Evolutionary conservation across 169 alveolate species (phyloP).

Genomic region (Babesia ovis): DNA sequence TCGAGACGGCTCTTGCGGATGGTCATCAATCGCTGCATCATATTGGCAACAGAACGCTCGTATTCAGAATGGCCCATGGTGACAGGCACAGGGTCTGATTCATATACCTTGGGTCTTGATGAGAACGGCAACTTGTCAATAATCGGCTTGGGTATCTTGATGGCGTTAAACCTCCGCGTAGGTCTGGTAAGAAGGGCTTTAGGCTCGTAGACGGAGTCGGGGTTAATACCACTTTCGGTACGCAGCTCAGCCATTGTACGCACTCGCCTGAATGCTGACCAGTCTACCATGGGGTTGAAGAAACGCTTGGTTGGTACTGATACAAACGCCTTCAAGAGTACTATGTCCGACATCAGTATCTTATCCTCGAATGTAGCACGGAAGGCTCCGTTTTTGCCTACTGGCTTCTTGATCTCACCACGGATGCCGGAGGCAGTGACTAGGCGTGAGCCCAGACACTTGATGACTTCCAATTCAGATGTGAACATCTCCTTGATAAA

Average conservation of each 20-base stretch:
- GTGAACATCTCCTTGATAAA: constrained; percentile 97
- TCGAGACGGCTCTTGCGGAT: constrained; percentile 61
- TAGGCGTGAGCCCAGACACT: constrained; percentile 95
- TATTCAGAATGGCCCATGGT: constrained; percentile 54
- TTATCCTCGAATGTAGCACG: constrained; percentile 99
- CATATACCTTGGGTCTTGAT: constrained; percentile 78
- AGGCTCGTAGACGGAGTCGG: constrained; percentile 83
- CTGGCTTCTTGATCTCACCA: constrained; percentile 96
- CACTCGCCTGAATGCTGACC: constrained; percentile 76
- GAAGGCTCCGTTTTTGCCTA: constrained; percentile 91
- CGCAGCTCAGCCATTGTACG: constrained; percentile 88
- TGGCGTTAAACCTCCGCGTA: constrained; percentile 80
- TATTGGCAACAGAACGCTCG: constrained; percentile 36
- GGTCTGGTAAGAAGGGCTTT: constrained; percentile 81
- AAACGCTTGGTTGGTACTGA: constrained; percentile 85
- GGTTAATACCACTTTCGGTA: constrained; percentile 75
- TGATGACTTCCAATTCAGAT: constrained; percentile 96
- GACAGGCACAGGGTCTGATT: constrained; percentile 13
- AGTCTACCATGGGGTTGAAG: constrained; percentile 86
- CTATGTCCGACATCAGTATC: constrained; percentile 94
- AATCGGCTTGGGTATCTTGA: constrained; percentile 84
- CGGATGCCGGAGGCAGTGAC: constrained; percentile 98
- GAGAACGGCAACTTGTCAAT: constrained; percentile 86
- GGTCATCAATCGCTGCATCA: constrained; percentile 52
- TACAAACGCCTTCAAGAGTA: constrained; percentile 93